Conservation (phyloP, 2,329 filamentous ascomycete species). For the Clarireedia homoeocarpa region DNA sequence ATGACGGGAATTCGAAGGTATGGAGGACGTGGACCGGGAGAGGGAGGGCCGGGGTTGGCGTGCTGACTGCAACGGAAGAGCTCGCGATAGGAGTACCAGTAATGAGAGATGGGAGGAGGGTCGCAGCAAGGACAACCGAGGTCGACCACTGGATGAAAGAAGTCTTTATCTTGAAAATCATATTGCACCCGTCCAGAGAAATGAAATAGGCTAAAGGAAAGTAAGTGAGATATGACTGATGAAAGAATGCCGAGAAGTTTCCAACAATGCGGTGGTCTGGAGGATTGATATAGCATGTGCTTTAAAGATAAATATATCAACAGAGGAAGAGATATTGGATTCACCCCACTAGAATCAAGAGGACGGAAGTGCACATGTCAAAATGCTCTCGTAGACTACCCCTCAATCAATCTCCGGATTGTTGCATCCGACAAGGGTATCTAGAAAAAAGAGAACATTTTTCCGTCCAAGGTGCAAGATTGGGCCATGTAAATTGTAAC, state of each 20-base stretch:
- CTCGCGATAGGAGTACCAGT: not conserved
- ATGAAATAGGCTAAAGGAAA: not conserved
- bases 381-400: not conserved
- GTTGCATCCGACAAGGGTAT: not conserved
- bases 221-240: not conserved
- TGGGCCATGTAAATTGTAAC: no score
- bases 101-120: not conserved
- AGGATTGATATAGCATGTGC: not conserved
- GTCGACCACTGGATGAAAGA: not conserved
- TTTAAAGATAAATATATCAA: not conserved
- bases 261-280: not conserved
- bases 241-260: not conserved
- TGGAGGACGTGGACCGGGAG: slow-evolving; percentile 9
- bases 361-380: no score
- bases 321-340: not conserved
- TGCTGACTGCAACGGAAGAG: not conserved
- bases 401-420: slow-evolving; percentile 1
- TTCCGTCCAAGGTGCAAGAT: no score
- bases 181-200: not conserved
- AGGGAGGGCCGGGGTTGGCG: slow-evolving; percentile 1
- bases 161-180: not conserved
- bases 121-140: not conserved
- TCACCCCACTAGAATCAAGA: no score
- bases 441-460: not conserved
- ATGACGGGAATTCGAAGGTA: slow-evolving; percentile 10